Evolutionary conservation across 805 yeast genomes (phyloP).

Genomic region (Candida namnaoensis): DNA sequence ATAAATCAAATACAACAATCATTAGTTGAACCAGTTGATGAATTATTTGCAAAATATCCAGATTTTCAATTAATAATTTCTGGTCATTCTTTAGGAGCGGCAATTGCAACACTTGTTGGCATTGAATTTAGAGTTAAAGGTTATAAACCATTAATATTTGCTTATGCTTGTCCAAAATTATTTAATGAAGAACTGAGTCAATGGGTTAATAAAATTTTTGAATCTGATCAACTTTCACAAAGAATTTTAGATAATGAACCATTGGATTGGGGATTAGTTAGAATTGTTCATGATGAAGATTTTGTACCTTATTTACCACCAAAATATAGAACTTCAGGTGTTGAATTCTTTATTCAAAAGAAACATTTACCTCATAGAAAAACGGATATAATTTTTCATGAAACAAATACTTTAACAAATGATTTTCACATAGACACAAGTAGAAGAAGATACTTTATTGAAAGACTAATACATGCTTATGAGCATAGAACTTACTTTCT

Average conservation of each 20-base stretch:
- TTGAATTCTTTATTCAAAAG: constrained; percentile 21
- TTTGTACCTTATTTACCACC: constrained; percentile 56
- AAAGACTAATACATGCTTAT: constrained; percentile 19
- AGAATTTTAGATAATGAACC: constrained; percentile 7
- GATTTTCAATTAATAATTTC: constrained; percentile 42
- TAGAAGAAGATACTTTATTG: neutral
- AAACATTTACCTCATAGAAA: constrained; percentile 28
- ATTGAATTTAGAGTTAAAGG: constrained; percentile 54
- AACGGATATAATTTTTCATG: constrained; percentile 5
- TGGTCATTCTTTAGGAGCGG: constrained; percentile 79
- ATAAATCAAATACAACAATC: constrained; percentile 30
- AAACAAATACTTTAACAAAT: too few relatives aligned
- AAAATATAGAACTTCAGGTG: constrained; percentile 23
- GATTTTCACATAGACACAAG: too few relatives aligned
- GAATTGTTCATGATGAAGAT: constrained; percentile 53
- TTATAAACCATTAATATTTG: constrained; percentile 39
- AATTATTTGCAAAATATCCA: constrained; percentile 29
- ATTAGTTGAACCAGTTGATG: constrained; percentile 19
- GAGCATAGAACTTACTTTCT: constrained; percentile 30
- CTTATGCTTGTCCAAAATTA: constrained; percentile 61
- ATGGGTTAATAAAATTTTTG: constrained; percentile 47
- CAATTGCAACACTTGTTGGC: constrained; percentile 55
- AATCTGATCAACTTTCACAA: constrained; percentile 22
- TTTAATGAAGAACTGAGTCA: constrained; percentile 43
- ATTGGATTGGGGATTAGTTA: constrained; percentile 29